Conservation (phyloP, 805 yeast genomes). For the Pichia thaimueangensis region DNA sequence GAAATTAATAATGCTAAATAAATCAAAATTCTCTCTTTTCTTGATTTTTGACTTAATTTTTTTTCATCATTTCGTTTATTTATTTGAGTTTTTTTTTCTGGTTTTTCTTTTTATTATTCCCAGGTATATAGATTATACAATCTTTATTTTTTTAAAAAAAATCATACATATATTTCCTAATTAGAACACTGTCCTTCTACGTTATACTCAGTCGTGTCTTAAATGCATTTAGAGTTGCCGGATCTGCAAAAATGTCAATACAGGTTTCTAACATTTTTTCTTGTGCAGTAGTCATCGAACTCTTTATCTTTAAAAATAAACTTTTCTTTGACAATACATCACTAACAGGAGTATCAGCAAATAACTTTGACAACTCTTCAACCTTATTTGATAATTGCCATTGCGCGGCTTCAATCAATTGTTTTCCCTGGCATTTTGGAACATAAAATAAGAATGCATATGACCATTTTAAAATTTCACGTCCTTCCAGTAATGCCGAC, state of each 20-base stretch:
- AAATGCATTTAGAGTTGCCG: background rate
- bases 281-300: conserved; percentile 19
- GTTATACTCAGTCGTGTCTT: background rate
- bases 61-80: too few relatives aligned
- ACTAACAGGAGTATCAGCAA: conserved; percentile 27
- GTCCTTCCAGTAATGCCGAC: conserved; percentile 53
- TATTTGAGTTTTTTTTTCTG: background rate
- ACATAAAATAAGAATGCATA: conserved; percentile 75
- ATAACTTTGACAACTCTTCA: conserved; percentile 30
- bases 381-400: conserved; percentile 22
- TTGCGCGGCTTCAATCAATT: conserved; percentile 48
- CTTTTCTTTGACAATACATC: conserved; percentile 23
- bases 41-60: too few relatives aligned
- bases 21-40: too few relatives aligned
- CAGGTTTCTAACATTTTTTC: conserved; percentile 19
- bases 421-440: conserved; percentile 40
- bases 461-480: conserved; percentile 85
- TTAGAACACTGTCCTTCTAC: too few relatives aligned
- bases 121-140: too few relatives aligned
- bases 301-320: conserved; percentile 20
- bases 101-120: background rate
- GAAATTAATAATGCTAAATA: conserved; percentile 20
- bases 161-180: too few relatives aligned
- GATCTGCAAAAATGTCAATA: conserved; percentile 19
- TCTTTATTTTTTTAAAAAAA: background rate